phyloP scores from a whole-genome alignment of 2,329 filamentous ascomycete genomes.

The Trichoderma aggressivum region DNA sequence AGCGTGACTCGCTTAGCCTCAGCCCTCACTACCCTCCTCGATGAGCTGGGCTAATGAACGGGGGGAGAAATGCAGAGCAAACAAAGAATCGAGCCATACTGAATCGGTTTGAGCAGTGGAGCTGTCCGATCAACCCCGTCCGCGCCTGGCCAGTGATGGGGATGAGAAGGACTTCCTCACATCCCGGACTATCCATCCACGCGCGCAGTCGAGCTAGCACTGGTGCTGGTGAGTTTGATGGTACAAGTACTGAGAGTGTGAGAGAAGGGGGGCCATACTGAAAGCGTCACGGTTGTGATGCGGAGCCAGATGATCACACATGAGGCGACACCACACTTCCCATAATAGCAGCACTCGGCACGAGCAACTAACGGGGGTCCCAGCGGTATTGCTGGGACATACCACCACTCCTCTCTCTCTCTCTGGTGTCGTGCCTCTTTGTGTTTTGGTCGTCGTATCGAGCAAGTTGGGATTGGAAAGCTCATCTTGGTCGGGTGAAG shows the following conservation, averaged over 20 bases:
- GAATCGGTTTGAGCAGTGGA: slow-evolving; percentile 15
- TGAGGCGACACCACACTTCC: not conserved
- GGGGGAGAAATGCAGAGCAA: not conserved
- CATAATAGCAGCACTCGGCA: not conserved
- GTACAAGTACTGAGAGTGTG: not conserved
- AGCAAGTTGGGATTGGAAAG: not conserved
- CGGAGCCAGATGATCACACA: slow-evolving; percentile 17
- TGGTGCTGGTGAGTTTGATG: slow-evolving; percentile 4
- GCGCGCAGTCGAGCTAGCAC: slow-evolving; percentile 12
- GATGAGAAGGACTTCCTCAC: not conserved
- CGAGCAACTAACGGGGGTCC: not conserved
- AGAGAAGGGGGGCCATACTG: slow-evolving; percentile 2
- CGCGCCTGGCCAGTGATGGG: slow-evolving; percentile 7
- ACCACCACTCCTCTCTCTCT: not conserved
- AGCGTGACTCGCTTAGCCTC: slow-evolving; percentile 14
- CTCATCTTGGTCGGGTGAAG: not conserved
- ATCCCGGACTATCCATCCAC: slow-evolving; percentile 7
- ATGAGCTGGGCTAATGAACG: not conserved
- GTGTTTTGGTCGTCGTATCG: not conserved
- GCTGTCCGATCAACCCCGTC: slow-evolving; percentile 11
- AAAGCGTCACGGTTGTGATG: slow-evolving; percentile 1
- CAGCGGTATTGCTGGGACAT: not conserved
- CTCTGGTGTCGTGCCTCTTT: not conserved
- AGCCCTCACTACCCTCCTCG: not conserved
- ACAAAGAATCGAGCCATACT: slow-evolving; percentile 7